Evolutionary conservation across 2,329 filamentous ascomycete genomes (phyloP).

Genomic region (Truncatella angustata): DNA sequence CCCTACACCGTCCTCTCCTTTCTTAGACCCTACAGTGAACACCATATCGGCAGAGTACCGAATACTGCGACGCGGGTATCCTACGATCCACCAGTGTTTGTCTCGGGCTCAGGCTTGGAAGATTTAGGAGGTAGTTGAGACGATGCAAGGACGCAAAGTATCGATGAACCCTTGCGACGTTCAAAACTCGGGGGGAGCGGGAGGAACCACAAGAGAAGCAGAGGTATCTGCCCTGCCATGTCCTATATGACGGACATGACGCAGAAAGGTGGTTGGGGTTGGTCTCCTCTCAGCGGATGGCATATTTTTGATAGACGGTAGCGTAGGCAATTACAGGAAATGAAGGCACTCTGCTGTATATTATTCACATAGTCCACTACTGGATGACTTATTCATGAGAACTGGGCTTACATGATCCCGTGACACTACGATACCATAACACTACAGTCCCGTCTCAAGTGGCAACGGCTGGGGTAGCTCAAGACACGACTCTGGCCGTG

Average conservation of each 20-base stretch:
- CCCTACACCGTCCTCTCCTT: constrained; percentile 30
- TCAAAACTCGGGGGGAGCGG: no score
- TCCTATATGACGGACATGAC: background rate
- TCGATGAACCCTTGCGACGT: no score
- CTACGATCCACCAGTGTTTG: constrained; percentile 22
- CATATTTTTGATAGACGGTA: constrained; percentile 22
- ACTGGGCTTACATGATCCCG: no score
- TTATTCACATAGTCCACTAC: constrained; percentile 32
- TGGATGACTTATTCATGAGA: constrained; percentile 23
- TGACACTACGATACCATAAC: no score
- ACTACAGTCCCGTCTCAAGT: no score
- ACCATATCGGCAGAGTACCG: no score
- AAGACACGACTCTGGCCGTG: no score
- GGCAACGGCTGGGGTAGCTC: no score
- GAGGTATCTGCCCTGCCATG: no score
- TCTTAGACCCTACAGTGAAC: constrained; percentile 15
- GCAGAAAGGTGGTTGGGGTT: background rate
- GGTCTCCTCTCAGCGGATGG: constrained; percentile 5
- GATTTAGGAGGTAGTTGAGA: background rate
- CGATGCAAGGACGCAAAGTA: no score
- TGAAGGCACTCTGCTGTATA: constrained; percentile 30
- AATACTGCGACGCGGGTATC: constrained; percentile 14
- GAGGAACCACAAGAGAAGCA: no score
- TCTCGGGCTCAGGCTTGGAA: constrained; percentile 19
- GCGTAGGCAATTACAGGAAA: constrained; percentile 21